Evolutionary conservation across 2,329 filamentous ascomycete species (phyloP).

Genomic region (Gliomastix tumulicola): DNA sequence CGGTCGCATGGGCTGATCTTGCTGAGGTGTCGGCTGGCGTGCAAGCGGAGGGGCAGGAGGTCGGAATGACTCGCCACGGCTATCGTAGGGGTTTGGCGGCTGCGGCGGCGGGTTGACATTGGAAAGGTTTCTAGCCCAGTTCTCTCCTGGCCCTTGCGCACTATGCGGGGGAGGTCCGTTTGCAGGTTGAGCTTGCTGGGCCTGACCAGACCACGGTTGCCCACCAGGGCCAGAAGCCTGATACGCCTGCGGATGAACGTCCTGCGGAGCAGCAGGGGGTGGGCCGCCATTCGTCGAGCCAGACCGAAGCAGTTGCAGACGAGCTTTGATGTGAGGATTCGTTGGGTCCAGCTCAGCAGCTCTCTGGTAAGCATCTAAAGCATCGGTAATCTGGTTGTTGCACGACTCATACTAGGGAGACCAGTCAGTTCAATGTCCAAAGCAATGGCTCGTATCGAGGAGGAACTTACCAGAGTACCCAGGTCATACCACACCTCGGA

Average conservation of each 20-base stretch:
- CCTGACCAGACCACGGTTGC: constrained; percentile 76
- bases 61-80: constrained; percentile 61
- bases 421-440: too few relatives aligned
- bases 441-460: neutral
- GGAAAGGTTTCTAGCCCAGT: constrained; percentile 60
- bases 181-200: constrained; percentile 43
- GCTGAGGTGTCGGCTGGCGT: constrained; percentile 69
- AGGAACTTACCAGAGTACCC: constrained; percentile 73
- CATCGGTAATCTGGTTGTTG: constrained; percentile 97
- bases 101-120: constrained; percentile 73
- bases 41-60: constrained; percentile 60
- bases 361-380: constrained; percentile 88
- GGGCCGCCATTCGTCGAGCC: constrained; percentile 67
- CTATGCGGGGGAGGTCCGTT: constrained; percentile 47
- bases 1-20: constrained; percentile 51
- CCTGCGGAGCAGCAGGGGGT: constrained; percentile 73
- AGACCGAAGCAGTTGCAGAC: constrained; percentile 80
- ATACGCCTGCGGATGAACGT: constrained; percentile 93
- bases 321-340: constrained; percentile 94
- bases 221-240: constrained; percentile 76
- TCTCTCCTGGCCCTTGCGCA: constrained; percentile 32
- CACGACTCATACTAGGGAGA: constrained; percentile 89
- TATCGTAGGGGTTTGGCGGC: constrained; percentile 76
- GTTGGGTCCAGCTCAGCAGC: constrained; percentile 88
- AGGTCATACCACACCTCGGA: constrained; percentile 99